A percentile compares a stretch with the other conserved stretches of the same genome.
Conservation (phyloP, 192 early-diverging fungal species). For the Coemansia sp. region DNA sequence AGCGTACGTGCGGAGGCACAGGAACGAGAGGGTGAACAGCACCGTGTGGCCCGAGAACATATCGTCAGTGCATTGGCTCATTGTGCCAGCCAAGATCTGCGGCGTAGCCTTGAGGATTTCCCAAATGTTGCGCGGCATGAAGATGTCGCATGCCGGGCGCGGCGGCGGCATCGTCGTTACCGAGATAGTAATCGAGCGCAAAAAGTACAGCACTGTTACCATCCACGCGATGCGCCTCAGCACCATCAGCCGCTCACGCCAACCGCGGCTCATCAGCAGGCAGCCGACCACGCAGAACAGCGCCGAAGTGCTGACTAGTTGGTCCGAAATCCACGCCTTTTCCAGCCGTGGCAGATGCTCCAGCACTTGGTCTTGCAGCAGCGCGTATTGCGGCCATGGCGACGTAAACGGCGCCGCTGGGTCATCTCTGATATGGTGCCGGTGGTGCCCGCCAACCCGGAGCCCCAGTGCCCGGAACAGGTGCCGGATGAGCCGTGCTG, state of each 20-base stretch:
- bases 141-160: constrained; percentile 22
- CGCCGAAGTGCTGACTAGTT: constrained; percentile 21
- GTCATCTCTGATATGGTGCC: not conserved
- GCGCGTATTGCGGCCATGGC: not conserved
- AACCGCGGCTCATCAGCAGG: constrained; percentile 25
- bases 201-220: constrained; percentile 53
- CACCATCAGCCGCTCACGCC: constrained; percentile 47
- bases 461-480: not conserved
- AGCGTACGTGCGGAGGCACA: constrained; percentile 57
- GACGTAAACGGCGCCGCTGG: not conserved
- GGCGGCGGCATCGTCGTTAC: constrained; percentile 58
- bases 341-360: constrained; percentile 15
- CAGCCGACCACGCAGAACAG: constrained; percentile 19
- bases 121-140: constrained; percentile 12
- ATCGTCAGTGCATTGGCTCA: constrained; percentile 59
- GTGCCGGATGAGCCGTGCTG: not conserved
- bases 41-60: constrained; percentile 63
- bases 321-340: constrained; percentile 22
- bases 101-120: constrained; percentile 17
- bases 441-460: not conserved
- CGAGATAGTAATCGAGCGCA: constrained; percentile 58
- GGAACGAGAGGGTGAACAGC: constrained; percentile 51
- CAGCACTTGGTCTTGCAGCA: constrained; percentile 30
- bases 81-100: constrained; percentile 35
- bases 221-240: constrained; percentile 57